These are phyloP conservation scores for Phaseolus lunatus DNA, from an alignment of 306 rosid species.

Conservation along the genomic window DNA sequence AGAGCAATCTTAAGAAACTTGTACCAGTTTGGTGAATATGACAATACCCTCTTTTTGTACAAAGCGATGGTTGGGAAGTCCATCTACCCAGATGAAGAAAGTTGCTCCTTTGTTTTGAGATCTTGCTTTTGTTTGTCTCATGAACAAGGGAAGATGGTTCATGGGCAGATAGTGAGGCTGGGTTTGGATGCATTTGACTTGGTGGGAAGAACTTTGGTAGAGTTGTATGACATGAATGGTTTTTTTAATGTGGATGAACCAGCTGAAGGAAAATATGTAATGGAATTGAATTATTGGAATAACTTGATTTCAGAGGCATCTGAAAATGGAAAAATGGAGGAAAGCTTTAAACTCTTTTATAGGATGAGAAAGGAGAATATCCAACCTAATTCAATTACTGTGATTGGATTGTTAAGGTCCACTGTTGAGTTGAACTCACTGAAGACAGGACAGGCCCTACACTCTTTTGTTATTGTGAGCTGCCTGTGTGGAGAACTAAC, in stretches of 20 bases:
- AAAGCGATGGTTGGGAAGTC: slow-evolving; percentile 59
- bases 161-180: slow-evolving; percentile 66
- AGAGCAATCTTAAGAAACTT: slow-evolving; percentile 52
- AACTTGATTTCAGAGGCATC: slow-evolving; percentile 53
- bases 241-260: slow-evolving; percentile 40
- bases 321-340: slow-evolving; percentile 50
- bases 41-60: slow-evolving; percentile 56
- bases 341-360: slow-evolving; percentile 45
- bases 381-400: slow-evolving; percentile 49
- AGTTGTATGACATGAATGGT: slow-evolving; percentile 41
- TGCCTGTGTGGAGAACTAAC: slow-evolving; percentile 55
- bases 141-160: slow-evolving; percentile 56
- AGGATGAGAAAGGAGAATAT: slow-evolving; percentile 57
- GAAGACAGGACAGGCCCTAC: slow-evolving; percentile 58
- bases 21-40: slow-evolving; percentile 52
- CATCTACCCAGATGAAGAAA: slow-evolving; percentile 61
- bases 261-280: slow-evolving; percentile 35
- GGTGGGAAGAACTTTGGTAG: slow-evolving; percentile 54
- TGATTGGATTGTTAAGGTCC: slow-evolving; percentile 56
- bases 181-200: slow-evolving; percentile 61
- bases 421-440: slow-evolving; percentile 57
- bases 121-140: slow-evolving; percentile 50
- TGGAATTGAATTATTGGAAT: slow-evolving; percentile 52
- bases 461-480: slow-evolving; percentile 57
- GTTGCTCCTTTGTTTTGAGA: slow-evolving; percentile 56